These are phyloP conservation scores for Theileria sp. DNA, from an alignment of 169 alveolate genomes.

Conservation along the genomic window DNA sequence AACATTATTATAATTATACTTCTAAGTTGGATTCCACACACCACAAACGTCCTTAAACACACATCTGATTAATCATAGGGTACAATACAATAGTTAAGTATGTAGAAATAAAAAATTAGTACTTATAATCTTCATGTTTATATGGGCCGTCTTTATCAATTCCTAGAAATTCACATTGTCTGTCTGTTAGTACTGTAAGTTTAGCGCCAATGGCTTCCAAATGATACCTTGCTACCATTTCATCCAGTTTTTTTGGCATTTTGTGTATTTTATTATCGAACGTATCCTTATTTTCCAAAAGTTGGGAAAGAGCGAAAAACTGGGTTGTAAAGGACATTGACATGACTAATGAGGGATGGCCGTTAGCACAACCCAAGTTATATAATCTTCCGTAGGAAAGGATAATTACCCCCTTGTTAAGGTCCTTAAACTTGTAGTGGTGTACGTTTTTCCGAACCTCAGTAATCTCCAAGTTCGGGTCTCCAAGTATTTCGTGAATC, in stretches of 20 bases:
- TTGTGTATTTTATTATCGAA: constrained; percentile 84
- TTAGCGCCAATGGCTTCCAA: constrained; percentile 91
- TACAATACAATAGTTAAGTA: not conserved
- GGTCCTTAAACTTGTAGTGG: constrained; percentile 74
- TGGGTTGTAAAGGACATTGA: constrained; percentile 96
- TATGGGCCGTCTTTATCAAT: constrained; percentile 92
- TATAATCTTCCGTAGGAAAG: constrained; percentile 96
- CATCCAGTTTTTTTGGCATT: constrained; percentile 95
- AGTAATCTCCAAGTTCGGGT: constrained; percentile 86
- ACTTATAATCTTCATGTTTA: constrained; percentile 91
- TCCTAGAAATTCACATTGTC: constrained; percentile 92
- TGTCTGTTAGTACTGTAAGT: constrained; percentile 87
- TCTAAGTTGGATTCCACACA: constrained; percentile 8
- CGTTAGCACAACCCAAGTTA: constrained; percentile 98
- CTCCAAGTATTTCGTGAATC: constrained; percentile 86
- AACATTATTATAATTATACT: not conserved
- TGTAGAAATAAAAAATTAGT: constrained; percentile 56
- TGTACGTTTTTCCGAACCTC: constrained; percentile 94
- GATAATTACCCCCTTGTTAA: constrained; percentile 89
- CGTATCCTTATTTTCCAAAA: constrained; percentile 73
- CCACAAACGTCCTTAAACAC: not conserved
- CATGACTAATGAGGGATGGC: constrained; percentile 99
- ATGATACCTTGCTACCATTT: constrained; percentile 95
- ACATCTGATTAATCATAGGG: not conserved
- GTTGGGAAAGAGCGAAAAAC: constrained; percentile 76